These are phyloP conservation scores for Lepidium aucheri DNA, from an alignment of 345 rosid species.

Conservation along the genomic window DNA sequence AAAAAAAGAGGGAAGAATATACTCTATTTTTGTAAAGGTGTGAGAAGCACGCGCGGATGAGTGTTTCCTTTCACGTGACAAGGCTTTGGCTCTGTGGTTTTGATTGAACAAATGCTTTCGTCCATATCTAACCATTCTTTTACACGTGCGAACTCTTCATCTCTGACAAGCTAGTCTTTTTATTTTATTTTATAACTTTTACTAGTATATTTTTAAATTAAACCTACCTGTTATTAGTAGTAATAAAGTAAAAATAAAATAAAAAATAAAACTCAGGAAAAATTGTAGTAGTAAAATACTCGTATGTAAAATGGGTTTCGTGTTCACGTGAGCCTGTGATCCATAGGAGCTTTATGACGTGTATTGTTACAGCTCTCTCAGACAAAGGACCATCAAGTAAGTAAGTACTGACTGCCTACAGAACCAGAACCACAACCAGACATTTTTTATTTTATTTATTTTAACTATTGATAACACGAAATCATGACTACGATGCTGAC, in stretches of 20 bases:
- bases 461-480: conserved; percentile 8
- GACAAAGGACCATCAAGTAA: conserved; percentile 14
- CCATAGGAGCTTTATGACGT: conserved; percentile 22
- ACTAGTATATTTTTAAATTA: not conserved
- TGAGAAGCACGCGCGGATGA: not conserved
- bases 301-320: conserved; percentile 6
- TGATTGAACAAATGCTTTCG: conserved; percentile 23
- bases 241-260: not conserved
- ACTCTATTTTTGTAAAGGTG: no score
- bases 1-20: not conserved
- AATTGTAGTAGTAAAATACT: no score
- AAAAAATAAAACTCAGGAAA: not conserved
- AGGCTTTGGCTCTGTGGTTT: conserved; percentile 16
- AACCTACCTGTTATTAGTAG: not conserved
- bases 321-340: conserved; percentile 21
- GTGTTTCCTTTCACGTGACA: conserved; percentile 33
- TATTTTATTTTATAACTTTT: not conserved
- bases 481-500: conserved; percentile 14
- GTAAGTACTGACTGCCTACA: conserved; percentile 22
- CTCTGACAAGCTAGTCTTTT: not conserved
- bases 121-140: conserved; percentile 16
- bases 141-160: conserved; percentile 24
- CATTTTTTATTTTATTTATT: not conserved
- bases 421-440: no score
- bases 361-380: not conserved